A percentile compares a stretch with the other conserved stretches of the same genome.
phyloP scores from a whole-genome alignment of 345 rosid genomes.

The Microthlaspi erraticum region DNA sequence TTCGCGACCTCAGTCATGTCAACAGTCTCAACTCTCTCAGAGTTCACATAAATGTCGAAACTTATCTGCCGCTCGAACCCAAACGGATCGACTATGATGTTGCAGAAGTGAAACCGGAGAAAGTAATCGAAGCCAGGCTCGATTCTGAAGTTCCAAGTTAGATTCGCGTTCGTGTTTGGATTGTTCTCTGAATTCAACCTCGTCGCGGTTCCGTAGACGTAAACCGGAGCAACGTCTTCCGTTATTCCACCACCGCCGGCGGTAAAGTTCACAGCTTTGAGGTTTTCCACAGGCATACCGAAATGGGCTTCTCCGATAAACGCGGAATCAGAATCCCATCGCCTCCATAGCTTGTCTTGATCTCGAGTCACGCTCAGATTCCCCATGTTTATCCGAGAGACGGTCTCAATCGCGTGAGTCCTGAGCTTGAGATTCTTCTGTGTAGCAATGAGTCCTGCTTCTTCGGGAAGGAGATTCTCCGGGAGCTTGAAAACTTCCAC shows the following conservation, averaged over 20 bases:
- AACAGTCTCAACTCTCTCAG: slow-evolving; percentile 54
- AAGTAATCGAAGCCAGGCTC: slow-evolving; percentile 73
- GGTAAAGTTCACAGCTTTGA: slow-evolving; percentile 56
- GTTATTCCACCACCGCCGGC: slow-evolving; percentile 47
- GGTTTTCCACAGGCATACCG: slow-evolving; percentile 44
- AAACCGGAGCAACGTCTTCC: slow-evolving; percentile 58
- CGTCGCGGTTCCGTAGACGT: slow-evolving; percentile 84
- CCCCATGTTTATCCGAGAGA: slow-evolving; percentile 89
- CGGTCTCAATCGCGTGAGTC: slow-evolving; percentile 67
- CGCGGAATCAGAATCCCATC: slow-evolving; percentile 67
- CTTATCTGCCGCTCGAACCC: slow-evolving; percentile 1
- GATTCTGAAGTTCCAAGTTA: slow-evolving; percentile 74
- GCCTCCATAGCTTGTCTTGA: slow-evolving; percentile 72
- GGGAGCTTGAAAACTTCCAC: slow-evolving; percentile 78
- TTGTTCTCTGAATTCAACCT: slow-evolving; percentile 38
- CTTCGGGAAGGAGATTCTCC: slow-evolving; percentile 55
- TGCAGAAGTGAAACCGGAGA: slow-evolving; percentile 81
- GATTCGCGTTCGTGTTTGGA: slow-evolving; percentile 50
- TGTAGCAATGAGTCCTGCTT: slow-evolving; percentile 44
- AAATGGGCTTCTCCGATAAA: slow-evolving; percentile 48
- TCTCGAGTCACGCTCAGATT: slow-evolving; percentile 54
- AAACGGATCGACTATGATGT: slow-evolving; percentile 45
- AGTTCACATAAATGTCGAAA: slow-evolving; percentile 64
- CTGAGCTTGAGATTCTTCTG: slow-evolving; percentile 45
- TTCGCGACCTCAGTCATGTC: slow-evolving; percentile 54